Conservation (phyloP, 2,329 filamentous ascomycete species). For the Cladophialophora yegresii region DNA sequence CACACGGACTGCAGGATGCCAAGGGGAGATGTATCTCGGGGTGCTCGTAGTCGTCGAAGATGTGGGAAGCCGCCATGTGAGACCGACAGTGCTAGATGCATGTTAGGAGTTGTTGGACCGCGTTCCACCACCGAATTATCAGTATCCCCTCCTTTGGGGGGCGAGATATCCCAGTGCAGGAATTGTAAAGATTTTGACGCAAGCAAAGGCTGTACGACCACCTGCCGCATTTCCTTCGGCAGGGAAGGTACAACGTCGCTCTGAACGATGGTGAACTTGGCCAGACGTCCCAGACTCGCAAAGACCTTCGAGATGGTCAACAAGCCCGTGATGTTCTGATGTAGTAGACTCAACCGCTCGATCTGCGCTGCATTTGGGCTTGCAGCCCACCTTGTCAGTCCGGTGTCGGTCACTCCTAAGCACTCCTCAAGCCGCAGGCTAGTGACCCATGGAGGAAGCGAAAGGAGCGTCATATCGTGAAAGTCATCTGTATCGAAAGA, state of each 20-base stretch:
- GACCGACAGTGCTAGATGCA: slow-evolving; percentile 39
- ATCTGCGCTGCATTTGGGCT: slow-evolving; percentile 51
- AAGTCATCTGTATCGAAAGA: slow-evolving; percentile 58
- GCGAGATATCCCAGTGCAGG: slow-evolving; percentile 65
- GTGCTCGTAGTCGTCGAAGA: slow-evolving; percentile 46
- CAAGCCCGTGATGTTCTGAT: slow-evolving; percentile 56
- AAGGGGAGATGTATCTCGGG: slow-evolving; percentile 48
- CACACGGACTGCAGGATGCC: slow-evolving; percentile 50
- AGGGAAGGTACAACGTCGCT: slow-evolving; percentile 51
- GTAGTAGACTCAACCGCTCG: slow-evolving; percentile 53
- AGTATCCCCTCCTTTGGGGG: slow-evolving; percentile 40
- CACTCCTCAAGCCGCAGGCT: slow-evolving; percentile 60
- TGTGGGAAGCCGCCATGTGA: slow-evolving; percentile 47
- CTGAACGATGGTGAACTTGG: slow-evolving; percentile 57
- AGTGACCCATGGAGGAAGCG: slow-evolving; percentile 51
- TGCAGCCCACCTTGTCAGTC: slow-evolving; percentile 55
- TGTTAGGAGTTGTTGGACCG: slow-evolving; percentile 21
- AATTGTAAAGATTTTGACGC: slow-evolving; percentile 53
- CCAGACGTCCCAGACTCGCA: slow-evolving; percentile 49
- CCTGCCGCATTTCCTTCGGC: slow-evolving; percentile 38
- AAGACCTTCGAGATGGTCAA: slow-evolving; percentile 57
- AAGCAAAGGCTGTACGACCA: slow-evolving; percentile 52
- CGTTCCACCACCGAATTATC: neutral
- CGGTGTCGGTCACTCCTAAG: slow-evolving; percentile 58
- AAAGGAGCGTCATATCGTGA: slow-evolving; percentile 55